Conservation (phyloP, 331 rosid genomes). For the Acacia pycnantha region DNA sequence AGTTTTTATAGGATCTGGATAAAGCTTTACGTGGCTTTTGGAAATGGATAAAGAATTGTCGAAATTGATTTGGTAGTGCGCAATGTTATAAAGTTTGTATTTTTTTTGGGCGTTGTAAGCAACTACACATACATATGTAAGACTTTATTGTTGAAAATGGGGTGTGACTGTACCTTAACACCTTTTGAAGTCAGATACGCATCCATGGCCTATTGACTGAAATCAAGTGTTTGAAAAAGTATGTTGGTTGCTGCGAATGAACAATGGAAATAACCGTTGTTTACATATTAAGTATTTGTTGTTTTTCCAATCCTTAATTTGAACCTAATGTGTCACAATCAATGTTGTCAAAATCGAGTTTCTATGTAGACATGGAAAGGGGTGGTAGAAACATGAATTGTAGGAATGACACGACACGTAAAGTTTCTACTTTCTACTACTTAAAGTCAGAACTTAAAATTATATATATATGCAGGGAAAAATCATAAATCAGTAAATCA, state of each 20-base stretch:
- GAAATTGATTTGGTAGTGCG: neutral
- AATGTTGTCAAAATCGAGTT: too few species aligned
- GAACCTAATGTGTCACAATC: constrained; percentile 18
- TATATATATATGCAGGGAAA: too few species aligned
- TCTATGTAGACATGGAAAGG: too few species aligned
- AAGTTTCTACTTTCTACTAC: too few species aligned
- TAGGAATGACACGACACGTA: too few species aligned
- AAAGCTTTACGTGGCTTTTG: neutral
- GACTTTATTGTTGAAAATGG: neutral
- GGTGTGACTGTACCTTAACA: neutral
- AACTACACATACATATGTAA: neutral
- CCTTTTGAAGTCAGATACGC: neutral
- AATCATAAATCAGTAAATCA: too few species aligned
- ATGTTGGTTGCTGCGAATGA: neutral
- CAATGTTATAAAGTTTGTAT: neutral
- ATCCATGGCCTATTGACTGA: neutral
- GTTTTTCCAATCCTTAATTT: neutral
- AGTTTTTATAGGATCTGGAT: neutral
- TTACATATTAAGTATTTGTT: neutral
- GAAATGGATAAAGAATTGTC: neutral
- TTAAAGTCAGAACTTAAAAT: too few species aligned
- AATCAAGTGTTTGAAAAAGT: neutral
- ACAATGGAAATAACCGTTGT: neutral
- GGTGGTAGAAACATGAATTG: too few species aligned
- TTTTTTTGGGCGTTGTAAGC: neutral